These are phyloP conservation scores for Phytophthora melonis DNA, from an alignment of 352 stramenopile genomes.

Conservation along the genomic window DNA sequence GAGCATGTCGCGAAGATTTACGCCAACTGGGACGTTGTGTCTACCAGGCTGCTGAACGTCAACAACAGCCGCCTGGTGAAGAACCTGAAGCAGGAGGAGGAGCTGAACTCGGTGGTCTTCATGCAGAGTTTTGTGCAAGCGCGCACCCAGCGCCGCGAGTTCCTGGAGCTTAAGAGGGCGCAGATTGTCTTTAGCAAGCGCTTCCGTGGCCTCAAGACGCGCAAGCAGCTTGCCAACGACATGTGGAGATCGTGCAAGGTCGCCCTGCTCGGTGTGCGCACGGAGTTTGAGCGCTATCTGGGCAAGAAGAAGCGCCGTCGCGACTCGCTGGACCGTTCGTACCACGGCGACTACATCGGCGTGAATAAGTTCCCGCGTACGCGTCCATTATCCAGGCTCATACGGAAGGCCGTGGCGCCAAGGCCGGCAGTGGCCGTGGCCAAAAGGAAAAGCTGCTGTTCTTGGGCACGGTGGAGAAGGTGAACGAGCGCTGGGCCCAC, in stretches of 20 bases:
- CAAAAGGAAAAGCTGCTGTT: constrained; percentile 75
- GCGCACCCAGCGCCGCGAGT: constrained; percentile 54
- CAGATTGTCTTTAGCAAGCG: constrained; percentile 84
- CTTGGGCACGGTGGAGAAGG: constrained; percentile 74
- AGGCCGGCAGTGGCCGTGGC: constrained; percentile 31
- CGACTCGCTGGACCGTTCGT: constrained; percentile 78
- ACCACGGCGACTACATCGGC: constrained; percentile 84
- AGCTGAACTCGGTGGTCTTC: constrained; percentile 76
- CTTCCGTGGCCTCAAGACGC: constrained; percentile 78
- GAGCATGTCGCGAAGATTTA: constrained; percentile 64
- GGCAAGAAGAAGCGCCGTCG: constrained; percentile 89
- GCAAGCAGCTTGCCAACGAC: constrained; percentile 71
- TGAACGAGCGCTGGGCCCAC: constrained; percentile 88
- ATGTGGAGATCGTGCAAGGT: constrained; percentile 81
- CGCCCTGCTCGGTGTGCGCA: constrained; percentile 79
- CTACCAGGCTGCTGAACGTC: constrained; percentile 57
- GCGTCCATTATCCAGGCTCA: constrained; percentile 68
- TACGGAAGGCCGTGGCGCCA: constrained; percentile 37
- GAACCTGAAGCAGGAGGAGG: constrained; percentile 66
- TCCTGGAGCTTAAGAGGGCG: constrained; percentile 65
- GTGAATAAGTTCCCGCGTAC: constrained; percentile 78
- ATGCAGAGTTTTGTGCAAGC: constrained; percentile 79
- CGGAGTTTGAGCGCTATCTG: constrained; percentile 86
- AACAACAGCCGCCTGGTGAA: constrained; percentile 56
- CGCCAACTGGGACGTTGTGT: constrained; percentile 64